Evolutionary conservation across 148 eudicot genomes (phyloP).

Genomic region (Limonium bicolor): DNA sequence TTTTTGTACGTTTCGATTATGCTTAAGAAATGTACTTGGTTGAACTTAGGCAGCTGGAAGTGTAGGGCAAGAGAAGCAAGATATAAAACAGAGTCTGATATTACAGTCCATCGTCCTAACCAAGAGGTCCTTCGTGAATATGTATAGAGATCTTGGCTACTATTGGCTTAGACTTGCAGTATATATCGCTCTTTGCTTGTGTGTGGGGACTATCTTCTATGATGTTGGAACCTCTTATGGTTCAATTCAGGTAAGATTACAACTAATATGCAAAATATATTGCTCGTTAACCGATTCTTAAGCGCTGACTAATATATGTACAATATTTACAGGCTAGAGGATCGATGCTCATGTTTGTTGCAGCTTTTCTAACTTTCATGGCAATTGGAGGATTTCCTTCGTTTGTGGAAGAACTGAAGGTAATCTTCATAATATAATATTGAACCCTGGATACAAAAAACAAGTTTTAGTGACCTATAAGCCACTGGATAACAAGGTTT

Average conservation of each 20-base stretch:
- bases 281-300: too few relatives aligned
- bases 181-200: constrained; percentile 32
- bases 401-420: constrained; percentile 65
- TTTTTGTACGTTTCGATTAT: too few relatives aligned
- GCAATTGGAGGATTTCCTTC: constrained; percentile 77
- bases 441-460: background rate
- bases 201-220: constrained; percentile 35
- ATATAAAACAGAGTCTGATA: constrained; percentile 18
- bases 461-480: too few relatives aligned
- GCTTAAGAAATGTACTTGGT: constrained; percentile 1
- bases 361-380: constrained; percentile 45
- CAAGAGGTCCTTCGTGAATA: constrained; percentile 37
- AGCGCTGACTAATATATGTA: too few relatives aligned
- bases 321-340: constrained; percentile 44
- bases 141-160: constrained; percentile 48
- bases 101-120: constrained; percentile 36
- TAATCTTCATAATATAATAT: background rate
- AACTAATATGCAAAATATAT: too few relatives aligned
- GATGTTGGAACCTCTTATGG: constrained; percentile 31
- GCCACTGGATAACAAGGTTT: too few relatives aligned
- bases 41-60: too few relatives aligned
- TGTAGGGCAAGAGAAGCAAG: constrained; percentile 6
- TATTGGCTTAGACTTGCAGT: constrained; percentile 47
- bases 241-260: constrained; percentile 54
- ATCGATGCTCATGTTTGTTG: constrained; percentile 25